Conservation (phyloP, 352 stramenopile species). For the Phytophthora hybrid region DNA sequence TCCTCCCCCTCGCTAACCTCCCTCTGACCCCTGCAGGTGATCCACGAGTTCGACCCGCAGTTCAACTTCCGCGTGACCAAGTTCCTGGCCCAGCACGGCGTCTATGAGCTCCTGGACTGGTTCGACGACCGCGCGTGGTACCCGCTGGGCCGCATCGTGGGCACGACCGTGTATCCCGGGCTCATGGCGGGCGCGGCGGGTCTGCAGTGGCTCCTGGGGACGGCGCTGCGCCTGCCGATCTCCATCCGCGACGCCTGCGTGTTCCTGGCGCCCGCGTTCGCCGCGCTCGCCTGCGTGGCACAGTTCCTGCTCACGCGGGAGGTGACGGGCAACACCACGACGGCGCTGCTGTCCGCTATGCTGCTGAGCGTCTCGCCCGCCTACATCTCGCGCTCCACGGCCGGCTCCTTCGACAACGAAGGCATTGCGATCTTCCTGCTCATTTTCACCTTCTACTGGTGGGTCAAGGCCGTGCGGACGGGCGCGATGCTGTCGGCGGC, state of each 20-base stretch:
- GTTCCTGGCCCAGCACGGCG: conserved; percentile 92
- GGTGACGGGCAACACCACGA: conserved; percentile 70
- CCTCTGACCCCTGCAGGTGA: conserved; percentile 56
- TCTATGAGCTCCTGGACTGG: conserved; percentile 96
- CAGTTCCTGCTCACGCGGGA: conserved; percentile 91
- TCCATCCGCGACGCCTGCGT: conserved; percentile 91
- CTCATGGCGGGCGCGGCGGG: conserved; percentile 89
- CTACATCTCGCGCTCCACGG: conserved; percentile 97
- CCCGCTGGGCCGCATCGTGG: conserved; percentile 92
- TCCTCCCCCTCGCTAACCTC: not conserved
- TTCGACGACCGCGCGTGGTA: conserved; percentile 98
- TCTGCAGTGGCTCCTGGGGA: conserved; percentile 69
- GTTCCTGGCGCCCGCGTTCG: conserved; percentile 91
- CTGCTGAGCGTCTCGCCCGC: conserved; percentile 97
- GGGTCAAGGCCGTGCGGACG: conserved; percentile 87
- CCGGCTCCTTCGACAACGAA: conserved; percentile 99
- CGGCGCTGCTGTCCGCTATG: conserved; percentile 88
- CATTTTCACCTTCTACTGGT: conserved; percentile 97
- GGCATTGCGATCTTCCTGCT: conserved; percentile 98
- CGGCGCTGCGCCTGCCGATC: conserved; percentile 37
- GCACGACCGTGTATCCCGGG: conserved; percentile 94
- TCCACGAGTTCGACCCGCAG: conserved; percentile 95
- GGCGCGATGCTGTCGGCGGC: conserved; percentile 81
- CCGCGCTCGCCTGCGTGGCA: conserved; percentile 83
- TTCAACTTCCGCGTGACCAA: conserved; percentile 99